Evolutionary conservation across 2,329 filamentous ascomycete genomes (phyloP).

Genomic region (Beauveria bassiana): DNA sequence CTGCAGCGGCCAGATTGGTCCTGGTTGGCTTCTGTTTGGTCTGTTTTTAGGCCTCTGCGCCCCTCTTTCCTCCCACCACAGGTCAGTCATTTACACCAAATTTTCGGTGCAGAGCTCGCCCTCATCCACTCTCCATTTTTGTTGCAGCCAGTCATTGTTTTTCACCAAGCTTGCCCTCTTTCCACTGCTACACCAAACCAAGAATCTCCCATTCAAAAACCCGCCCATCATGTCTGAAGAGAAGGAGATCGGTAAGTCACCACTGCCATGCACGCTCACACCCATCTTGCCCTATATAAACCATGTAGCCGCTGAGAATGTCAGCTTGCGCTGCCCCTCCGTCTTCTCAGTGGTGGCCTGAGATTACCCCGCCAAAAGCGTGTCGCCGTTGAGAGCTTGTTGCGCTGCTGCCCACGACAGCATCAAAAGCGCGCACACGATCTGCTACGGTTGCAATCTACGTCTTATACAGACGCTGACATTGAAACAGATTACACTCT

Average conservation of each 20-base stretch:
- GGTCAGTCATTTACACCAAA: constrained; percentile 6
- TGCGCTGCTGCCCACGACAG: background rate
- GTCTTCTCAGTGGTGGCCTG: background rate
- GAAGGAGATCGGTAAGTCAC: constrained; percentile 37
- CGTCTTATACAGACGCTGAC: background rate
- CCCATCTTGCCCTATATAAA: background rate
- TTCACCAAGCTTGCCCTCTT: constrained; percentile 10
- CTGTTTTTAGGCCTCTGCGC: background rate
- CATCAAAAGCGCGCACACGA: constrained; percentile 9
- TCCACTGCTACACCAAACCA: constrained; percentile 11
- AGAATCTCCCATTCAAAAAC: constrained; percentile 14
- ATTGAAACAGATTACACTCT: constrained; percentile 66
- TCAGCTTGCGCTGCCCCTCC: constrained; percentile 2
- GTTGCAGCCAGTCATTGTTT: constrained; percentile 12
- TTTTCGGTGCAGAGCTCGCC: constrained; percentile 1
- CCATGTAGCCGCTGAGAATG: background rate
- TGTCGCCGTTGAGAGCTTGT: constrained; percentile 2
- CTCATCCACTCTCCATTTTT: constrained; percentile 10
- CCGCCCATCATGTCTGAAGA: constrained; percentile 37
- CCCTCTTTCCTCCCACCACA: constrained; percentile 1
- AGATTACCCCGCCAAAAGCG: constrained; percentile 12
- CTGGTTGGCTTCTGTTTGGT: background rate
- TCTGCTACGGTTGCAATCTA: background rate
- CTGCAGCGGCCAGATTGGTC: background rate
- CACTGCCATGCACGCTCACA: background rate